These are phyloP conservation scores for Verticillium albo-atrum DNA, from an alignment of 2,329 filamentous ascomycete species.

Conservation along the genomic window DNA sequence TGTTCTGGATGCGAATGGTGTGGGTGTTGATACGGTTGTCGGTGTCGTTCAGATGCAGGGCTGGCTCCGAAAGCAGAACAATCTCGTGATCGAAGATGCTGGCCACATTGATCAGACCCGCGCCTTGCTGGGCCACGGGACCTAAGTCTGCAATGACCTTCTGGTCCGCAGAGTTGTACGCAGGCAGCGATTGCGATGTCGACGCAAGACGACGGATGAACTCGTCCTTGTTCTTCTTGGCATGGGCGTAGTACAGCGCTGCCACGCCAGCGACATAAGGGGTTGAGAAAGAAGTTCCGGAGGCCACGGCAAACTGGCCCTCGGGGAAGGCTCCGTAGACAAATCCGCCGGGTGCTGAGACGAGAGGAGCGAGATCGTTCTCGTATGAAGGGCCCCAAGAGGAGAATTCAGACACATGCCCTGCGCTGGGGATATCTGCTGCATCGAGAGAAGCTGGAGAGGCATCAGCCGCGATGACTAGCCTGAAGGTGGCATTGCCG, in stretches of 20 bases:
- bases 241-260: slow-evolving; percentile 13
- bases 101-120: slow-evolving; percentile 12
- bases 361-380: slow-evolving; percentile 12
- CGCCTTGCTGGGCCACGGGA: slow-evolving; percentile 14
- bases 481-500: slow-evolving; percentile 7
- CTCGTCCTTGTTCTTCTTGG: slow-evolving; percentile 9
- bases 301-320: slow-evolving; percentile 11
- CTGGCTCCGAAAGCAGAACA: slow-evolving; percentile 8
- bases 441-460: slow-evolving; percentile 2
- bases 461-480: slow-evolving; percentile 8
- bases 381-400: slow-evolving; percentile 17
- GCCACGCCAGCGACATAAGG: slow-evolving; percentile 16
- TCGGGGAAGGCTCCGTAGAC: slow-evolving; percentile 14
- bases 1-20: slow-evolving; percentile 11
- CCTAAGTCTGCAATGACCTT: slow-evolving; percentile 3
- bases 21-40: slow-evolving; percentile 12
- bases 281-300: slow-evolving; percentile 14
- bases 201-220: slow-evolving; percentile 10
- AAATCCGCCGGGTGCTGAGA: slow-evolving; percentile 13
- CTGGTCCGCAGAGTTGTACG: slow-evolving; percentile 1
- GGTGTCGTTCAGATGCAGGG: slow-evolving; percentile 13
- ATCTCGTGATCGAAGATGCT: slow-evolving; percentile 9
- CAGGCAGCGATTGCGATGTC: slow-evolving; percentile 9
- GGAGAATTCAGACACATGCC: slow-evolving; percentile 13
- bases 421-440: slow-evolving; percentile 6